phyloP scores from a whole-genome alignment of 2,329 filamentous ascomycete genomes.

The Penicillium sp. region DNA sequence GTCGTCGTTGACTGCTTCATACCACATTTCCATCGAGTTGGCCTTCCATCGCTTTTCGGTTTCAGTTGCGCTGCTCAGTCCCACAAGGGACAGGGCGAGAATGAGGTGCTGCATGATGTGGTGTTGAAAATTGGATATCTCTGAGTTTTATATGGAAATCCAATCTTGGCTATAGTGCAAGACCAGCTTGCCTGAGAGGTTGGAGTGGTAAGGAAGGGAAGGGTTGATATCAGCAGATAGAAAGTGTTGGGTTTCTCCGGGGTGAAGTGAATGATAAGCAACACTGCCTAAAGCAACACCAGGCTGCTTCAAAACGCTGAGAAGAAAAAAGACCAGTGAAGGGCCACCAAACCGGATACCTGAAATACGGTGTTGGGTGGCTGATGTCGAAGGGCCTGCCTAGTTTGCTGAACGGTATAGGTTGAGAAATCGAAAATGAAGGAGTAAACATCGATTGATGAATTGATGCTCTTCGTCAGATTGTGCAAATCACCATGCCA shows the following conservation, averaged over 20 bases:
- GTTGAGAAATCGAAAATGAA: constrained; percentile 4
- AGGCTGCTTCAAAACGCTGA: constrained; percentile 5
- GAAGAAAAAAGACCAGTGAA: neutral
- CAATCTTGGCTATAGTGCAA: constrained; percentile 16
- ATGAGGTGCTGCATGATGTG: constrained; percentile 22
- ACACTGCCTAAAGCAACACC: constrained; percentile 8
- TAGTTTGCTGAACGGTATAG: constrained; percentile 10
- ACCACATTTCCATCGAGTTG: constrained; percentile 14
- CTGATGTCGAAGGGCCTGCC: constrained; percentile 17
- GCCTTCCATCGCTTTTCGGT: constrained; percentile 24
- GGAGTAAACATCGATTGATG: neutral
- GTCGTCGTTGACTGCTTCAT: constrained; percentile 46
- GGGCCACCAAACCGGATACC: neutral
- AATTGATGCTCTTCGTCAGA: neutral
- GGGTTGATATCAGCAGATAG: constrained; percentile 2
- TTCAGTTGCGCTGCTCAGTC: constrained; percentile 25
- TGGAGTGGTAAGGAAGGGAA: neutral
- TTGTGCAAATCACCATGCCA: constrained; percentile 4
- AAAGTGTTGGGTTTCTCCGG: constrained; percentile 1
- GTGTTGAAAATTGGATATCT: neutral
- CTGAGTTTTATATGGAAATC: neutral
- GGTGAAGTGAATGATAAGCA: neutral
- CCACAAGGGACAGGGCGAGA: constrained; percentile 26
- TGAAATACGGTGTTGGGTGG: constrained; percentile 2
- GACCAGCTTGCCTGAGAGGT: constrained; percentile 28